A percentile compares a stretch with the other conserved stretches of the same genome.
Conservation (phyloP, 371 early-diverging fungal species). For the Sporodiniella umbellata region DNA sequence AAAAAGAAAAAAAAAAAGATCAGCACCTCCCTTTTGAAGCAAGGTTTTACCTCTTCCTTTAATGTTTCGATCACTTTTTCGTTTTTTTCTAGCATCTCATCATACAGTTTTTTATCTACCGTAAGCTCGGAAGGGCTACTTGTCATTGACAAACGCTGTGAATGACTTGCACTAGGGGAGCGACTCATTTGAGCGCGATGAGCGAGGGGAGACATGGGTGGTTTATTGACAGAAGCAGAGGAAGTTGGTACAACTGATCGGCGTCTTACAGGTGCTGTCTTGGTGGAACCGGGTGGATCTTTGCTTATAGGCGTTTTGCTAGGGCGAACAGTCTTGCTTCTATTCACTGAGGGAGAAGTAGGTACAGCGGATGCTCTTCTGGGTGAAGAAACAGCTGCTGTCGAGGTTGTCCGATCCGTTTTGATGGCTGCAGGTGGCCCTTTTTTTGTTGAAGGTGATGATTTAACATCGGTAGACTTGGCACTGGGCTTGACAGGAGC, state of each 20-base stretch:
- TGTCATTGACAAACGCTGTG: constrained; percentile 18
- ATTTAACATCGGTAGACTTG: constrained; percentile 1
- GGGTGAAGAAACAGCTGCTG: constrained; percentile 9
- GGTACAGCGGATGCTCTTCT: constrained; percentile 23
- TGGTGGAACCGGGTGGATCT: background rate
- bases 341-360: constrained; percentile 10
- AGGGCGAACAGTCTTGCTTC: constrained; percentile 3
- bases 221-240: constrained; percentile 9
- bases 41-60: constrained; percentile 6
- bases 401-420: constrained; percentile 14
- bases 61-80: constrained; percentile 26
- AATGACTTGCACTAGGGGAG: constrained; percentile 9
- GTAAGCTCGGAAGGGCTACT: constrained; percentile 19
- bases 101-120: constrained; percentile 27
- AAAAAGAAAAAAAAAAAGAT: no score
- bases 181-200: constrained; percentile 18
- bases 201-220: constrained; percentile 15
- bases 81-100: constrained; percentile 19
- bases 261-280: constrained; percentile 12
- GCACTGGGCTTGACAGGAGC: constrained; percentile 15
- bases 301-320: constrained; percentile 7
- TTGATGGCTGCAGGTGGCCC: constrained; percentile 19
- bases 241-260: constrained; percentile 27
- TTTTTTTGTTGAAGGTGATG: constrained; percentile 9
- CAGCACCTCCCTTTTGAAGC: no score